Conservation (phyloP, 208 protist genomes). For the Zelonia costaricensis region DNA sequence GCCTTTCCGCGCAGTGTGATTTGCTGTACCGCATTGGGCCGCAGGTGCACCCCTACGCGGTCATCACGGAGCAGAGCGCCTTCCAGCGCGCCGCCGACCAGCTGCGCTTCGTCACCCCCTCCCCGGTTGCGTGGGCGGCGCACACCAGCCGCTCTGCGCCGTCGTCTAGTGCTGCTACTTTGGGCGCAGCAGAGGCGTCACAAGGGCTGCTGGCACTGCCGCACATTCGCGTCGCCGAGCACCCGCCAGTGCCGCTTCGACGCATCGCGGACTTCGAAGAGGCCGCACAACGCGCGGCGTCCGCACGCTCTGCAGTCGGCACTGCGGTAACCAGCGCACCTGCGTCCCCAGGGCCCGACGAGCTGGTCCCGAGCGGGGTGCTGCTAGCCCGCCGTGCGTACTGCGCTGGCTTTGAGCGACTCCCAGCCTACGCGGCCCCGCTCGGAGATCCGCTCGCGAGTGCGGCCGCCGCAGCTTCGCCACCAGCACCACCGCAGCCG, state of each 20-base stretch:
- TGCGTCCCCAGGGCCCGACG: neutral
- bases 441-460: no score
- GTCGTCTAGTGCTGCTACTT: no score
- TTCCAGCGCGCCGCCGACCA: conserved; percentile 22
- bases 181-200: no score
- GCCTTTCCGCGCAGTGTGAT: conserved; percentile 27
- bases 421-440: no score
- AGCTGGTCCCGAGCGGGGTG: conserved; percentile 2
- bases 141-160: no score
- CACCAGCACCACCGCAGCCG: neutral
- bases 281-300: neutral
- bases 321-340: no score
- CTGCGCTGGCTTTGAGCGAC: neutral
- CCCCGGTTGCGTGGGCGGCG: neutral
- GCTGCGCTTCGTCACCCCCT: conserved; percentile 26
- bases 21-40: conserved; percentile 19
- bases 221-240: neutral
- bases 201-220: no score
- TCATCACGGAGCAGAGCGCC: conserved; percentile 26
- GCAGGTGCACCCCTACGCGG: conserved; percentile 19
- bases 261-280: conserved; percentile 11
- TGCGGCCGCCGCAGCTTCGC: neutral
- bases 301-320: no score
- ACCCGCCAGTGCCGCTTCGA: conserved; percentile 1
- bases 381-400: neutral